Evolutionary conservation across 345 rosid species (phyloP), one percentile per base, ranked within the genome.

Genomic region (Bretschneidera sinensis): DNA sequence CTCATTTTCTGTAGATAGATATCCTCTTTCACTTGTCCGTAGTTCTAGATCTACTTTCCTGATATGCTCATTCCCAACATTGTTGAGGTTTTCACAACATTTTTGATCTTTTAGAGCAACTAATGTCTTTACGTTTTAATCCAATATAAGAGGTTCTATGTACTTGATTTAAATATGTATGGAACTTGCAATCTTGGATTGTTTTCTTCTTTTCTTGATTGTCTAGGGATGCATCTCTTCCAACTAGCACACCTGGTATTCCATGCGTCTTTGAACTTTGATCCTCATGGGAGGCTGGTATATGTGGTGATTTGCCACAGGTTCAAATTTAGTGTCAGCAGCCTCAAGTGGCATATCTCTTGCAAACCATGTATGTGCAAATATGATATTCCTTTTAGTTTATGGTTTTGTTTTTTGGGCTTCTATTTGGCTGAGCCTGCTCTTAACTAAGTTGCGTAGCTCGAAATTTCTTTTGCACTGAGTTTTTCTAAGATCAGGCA

Each of bases 241-340:
- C 98, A 2, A 85, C 72, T 15, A 92, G 87, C 72, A 83, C 78
- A 51, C 92, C 94, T 0, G 65, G 86, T 35, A 53, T 77, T 31
- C 88, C 94, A 52, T 89, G 86, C 68, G 81, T 89, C 71, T 89
- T 89, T n/a, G n/a, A n/a, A n/a, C n/a, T n/a, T n/a, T 51, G 94
- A 92, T 74, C 89, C 96, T 31, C 79, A 69, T 17, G 98, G 97
- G 58, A 84, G 97, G 94, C 92, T 55, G 97, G 98, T 34, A 83
- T 85, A 51, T 92, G 98, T 21, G 98, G 98, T 9, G 98, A 89
- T 55, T 89, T 97, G 98, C 81, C 87, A 55, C 67, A 22, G 97
- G 97, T 53, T 89, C 98, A 45, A 89, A 74, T 73, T 5, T 87
- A 43, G 97, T 87, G 78, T 89, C 88, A 0, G 98, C 98, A 52